Conservation (phyloP, 805 yeast species). For the Alloascoidea africana region DNA sequence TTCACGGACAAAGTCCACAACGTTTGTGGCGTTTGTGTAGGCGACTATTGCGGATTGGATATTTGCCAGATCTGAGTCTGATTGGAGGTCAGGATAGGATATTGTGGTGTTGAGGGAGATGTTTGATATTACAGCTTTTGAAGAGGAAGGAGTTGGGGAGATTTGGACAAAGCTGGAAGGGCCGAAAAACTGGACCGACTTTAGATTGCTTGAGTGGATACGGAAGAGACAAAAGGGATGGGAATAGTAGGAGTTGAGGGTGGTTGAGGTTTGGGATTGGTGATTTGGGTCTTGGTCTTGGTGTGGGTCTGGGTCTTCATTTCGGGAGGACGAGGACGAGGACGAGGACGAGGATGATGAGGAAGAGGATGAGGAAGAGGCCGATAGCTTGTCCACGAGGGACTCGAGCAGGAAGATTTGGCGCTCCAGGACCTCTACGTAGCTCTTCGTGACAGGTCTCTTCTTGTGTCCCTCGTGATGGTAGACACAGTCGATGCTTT, state of each 20-base stretch:
- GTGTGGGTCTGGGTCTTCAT: not conserved
- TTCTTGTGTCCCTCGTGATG: not conserved
- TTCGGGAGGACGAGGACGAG: not conserved
- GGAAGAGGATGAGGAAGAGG: not conserved
- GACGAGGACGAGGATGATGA: not conserved
- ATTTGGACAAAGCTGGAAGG: not conserved
- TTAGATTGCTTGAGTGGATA: not conserved
- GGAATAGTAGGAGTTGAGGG: not conserved
- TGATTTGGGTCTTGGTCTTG: not conserved
- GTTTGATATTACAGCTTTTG: not conserved
- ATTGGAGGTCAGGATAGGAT: not conserved
- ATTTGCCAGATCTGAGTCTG: not conserved
- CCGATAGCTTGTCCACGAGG: not conserved
- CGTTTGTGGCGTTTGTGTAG: not conserved
- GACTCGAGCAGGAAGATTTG: not conserved
- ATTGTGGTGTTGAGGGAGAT: not conserved
- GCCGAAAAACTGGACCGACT: conserved; percentile 1
- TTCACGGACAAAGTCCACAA: not conserved
- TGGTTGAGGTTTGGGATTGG: not conserved
- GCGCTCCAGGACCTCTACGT: not conserved
- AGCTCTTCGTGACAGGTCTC: not conserved
- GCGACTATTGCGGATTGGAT: too few species aligned
- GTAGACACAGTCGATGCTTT: conserved; percentile 1
- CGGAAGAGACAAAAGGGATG: not conserved
- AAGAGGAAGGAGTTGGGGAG: not conserved